phyloP scores from a whole-genome alignment of 2,329 filamentous ascomycete genomes.

The Dactylonectria macrodidyma region DNA sequence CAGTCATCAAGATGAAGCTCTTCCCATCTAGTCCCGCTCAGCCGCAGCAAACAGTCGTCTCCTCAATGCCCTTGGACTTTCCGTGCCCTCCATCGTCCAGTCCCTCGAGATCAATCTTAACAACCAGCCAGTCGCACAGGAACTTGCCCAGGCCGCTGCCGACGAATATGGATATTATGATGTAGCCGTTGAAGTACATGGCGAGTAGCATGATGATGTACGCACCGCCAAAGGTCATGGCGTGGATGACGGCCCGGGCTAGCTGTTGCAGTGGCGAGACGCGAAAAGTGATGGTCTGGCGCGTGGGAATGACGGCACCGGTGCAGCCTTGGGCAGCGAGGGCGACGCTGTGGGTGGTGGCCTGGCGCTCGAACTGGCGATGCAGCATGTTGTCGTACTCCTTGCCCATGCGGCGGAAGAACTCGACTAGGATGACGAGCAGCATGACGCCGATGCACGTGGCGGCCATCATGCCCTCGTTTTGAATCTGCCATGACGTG shows the following conservation, averaged over 20 bases:
- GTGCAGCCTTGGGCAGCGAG: slow-evolving; percentile 39
- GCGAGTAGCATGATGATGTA: slow-evolving; percentile 82
- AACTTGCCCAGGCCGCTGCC: slow-evolving; percentile 68
- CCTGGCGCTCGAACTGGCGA: slow-evolving; percentile 61
- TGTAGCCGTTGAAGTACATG: slow-evolving; percentile 77
- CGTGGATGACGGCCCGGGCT: slow-evolving; percentile 76
- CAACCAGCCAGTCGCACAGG: slow-evolving; percentile 67
- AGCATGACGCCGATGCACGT: slow-evolving; percentile 83
- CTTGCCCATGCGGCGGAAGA: slow-evolving; percentile 77
- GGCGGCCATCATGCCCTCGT: slow-evolving; percentile 80
- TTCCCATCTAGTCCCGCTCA: slow-evolving; percentile 11
- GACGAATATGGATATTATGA: slow-evolving; percentile 83
- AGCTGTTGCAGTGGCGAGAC: slow-evolving; percentile 76
- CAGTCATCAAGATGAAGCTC: not conserved
- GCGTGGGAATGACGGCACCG: slow-evolving; percentile 42
- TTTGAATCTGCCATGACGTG: slow-evolving; percentile 79
- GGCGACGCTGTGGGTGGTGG: slow-evolving; percentile 43
- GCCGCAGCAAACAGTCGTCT: slow-evolving; percentile 64
- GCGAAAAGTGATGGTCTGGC: slow-evolving; percentile 57
- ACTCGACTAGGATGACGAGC: slow-evolving; percentile 80
- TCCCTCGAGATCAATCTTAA: slow-evolving; percentile 55
- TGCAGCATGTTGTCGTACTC: slow-evolving; percentile 80
- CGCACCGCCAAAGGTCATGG: slow-evolving; percentile 79
- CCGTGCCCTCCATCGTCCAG: slow-evolving; percentile 42
- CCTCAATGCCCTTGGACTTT: slow-evolving; percentile 56